phyloP scores from a whole-genome alignment of 2,329 filamentous ascomycete species.

The Xylariaceae sp. region DNA sequence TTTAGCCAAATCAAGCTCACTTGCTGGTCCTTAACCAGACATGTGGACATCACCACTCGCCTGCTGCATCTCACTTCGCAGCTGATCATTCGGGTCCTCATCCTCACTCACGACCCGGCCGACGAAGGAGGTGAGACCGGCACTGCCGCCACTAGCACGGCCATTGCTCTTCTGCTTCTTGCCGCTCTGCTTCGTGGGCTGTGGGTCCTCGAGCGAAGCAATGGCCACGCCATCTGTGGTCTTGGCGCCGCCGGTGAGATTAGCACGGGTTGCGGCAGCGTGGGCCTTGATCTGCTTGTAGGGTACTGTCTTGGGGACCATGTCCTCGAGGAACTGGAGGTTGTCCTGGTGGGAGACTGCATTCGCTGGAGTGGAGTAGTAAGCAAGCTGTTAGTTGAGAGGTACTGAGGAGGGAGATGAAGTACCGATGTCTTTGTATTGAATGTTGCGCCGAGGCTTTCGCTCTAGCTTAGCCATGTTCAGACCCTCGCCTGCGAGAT shows the following conservation, averaged over 20 bases:
- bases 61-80: conserved; percentile 55
- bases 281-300: conserved; percentile 75
- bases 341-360: conserved; percentile 88
- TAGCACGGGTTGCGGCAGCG: conserved; percentile 48
- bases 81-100: conserved; percentile 49
- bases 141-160: conserved; percentile 28
- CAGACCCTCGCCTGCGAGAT: conserved; percentile 80
- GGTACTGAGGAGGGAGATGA: conserved; percentile 3
- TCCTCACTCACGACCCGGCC: conserved; percentile 28
- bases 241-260: conserved; percentile 39
- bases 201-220: conserved; percentile 15
- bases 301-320: conserved; percentile 81
- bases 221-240: conserved; percentile 15
- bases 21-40: conserved; percentile 44
- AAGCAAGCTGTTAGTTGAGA: conserved; percentile 4
- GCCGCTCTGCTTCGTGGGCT: conserved; percentile 33
- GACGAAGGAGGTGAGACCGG: conserved; percentile 10
- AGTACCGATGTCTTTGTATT: conserved; percentile 89
- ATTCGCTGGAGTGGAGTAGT: conserved; percentile 54
- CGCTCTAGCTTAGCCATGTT: conserved; percentile 87
- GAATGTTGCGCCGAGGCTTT: conserved; percentile 89
- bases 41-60: conserved; percentile 57
- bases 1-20: not conserved
- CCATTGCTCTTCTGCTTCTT: conserved; percentile 38
- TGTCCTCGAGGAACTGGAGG: conserved; percentile 89